Evolutionary conservation across 257 asterid genomes (phyloP).

Genomic region (Galeopsis tetrahit): DNA sequence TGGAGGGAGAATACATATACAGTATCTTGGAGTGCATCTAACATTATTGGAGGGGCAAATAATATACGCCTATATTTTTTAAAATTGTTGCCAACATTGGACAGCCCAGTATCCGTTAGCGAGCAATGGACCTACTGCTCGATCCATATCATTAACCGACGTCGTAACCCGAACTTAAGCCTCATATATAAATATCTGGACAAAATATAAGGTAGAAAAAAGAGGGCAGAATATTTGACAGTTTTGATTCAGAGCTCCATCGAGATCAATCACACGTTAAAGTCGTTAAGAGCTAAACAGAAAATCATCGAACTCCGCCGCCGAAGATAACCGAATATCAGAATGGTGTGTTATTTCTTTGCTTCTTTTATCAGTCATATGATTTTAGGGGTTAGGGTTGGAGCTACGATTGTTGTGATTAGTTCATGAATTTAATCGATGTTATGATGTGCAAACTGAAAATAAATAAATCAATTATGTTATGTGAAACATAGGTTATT

Average conservation of each 20-base stretch:
- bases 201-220: not conserved
- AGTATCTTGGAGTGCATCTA: no score
- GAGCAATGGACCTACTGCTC: conserved; percentile 24
- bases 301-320: conserved; percentile 16
- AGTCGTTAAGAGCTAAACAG: conserved; percentile 2
- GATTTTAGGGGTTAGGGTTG: conserved; percentile 32
- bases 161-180: not conserved
- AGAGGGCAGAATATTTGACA: not conserved
- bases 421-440: conserved; percentile 21
- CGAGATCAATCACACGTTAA: conserved; percentile 19
- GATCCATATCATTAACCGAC: not conserved
- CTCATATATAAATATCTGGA: not conserved
- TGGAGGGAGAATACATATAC: no score
- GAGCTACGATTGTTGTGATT: conserved; percentile 14
- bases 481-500: not conserved
- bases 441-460: not conserved
- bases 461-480: not conserved
- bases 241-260: conserved; percentile 23
- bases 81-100: not conserved
- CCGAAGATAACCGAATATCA: conserved; percentile 23
- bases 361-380: not conserved
- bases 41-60: no score
- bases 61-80: not conserved
- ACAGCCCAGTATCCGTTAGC: not conserved
- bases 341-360: conserved; percentile 36